Base-by-base conservation (phyloP, 2,329 filamentous ascomycete genomes). In the Tolypocladium ovalisporum region DNA sequence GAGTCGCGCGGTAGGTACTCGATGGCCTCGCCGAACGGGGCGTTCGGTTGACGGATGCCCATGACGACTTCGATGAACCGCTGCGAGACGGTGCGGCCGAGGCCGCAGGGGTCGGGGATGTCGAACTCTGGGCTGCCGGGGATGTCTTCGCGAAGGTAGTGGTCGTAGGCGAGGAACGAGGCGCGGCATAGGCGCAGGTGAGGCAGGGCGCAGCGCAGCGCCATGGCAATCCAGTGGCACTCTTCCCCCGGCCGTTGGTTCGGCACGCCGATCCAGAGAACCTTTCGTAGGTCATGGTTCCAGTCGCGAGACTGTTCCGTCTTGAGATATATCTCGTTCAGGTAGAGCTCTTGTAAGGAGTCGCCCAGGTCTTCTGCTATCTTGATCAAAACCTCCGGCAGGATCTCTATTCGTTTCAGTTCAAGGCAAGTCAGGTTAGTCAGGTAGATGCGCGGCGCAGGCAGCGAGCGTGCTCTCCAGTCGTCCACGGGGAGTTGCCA, bases 311-410 rank as follows among this genome's bases (percentile, higher is more conserved):
- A 66, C 57, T 75, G 72, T 40, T 72, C 66, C 9, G 68, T 70
- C 64, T 77, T 77, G 51, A 79, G 69, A 57, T 74, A 76, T 15
- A 79, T 72, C 54, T 75, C 70, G 58, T 75, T 75, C 1, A 79
- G 67, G 60, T 75, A 76, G 35, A 79, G 71, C 64, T 79, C 76
- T 55, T 70, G 66, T 2, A 79, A 69, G 3, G 73, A 71, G 39
- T 65, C 59, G 32, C 70, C 69, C 52, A 77, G 71, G 52, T 68
- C 69, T 35, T 69, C 65, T 24, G 67, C 63, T 9, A 69, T 66
- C 19, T 66, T 65, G 13, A 70, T 35, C n/a, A 79, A 66, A 10
- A 69, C 68, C 17, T 70, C 65, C 4, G 71, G 68, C 13, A 65
- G 62, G 27, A 79, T 61, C 56, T 77, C 72, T 24, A 78, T 64